Conservation (phyloP, 805 yeast genomes). For the Ogataea dorogensis region DNA sequence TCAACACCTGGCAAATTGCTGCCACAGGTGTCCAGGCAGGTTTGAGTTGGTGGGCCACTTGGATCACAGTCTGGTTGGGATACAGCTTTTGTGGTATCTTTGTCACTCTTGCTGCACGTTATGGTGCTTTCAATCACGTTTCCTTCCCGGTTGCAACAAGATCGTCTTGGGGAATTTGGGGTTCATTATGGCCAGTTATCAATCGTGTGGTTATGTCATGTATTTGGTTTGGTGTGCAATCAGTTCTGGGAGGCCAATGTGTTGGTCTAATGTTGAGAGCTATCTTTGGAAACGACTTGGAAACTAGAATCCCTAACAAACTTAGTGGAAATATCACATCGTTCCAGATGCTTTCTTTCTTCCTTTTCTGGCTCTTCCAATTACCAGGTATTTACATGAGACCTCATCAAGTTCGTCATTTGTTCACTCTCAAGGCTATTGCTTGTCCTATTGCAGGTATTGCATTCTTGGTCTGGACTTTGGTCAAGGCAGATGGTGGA, state of each 20-base stretch:
- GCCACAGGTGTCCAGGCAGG: constrained; percentile 79
- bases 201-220: constrained; percentile 78
- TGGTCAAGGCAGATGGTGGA: constrained; percentile 74
- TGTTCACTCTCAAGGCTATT: constrained; percentile 79
- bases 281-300: constrained; percentile 67
- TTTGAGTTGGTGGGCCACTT: constrained; percentile 86
- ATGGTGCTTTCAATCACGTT: constrained; percentile 78
- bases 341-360: constrained; percentile 70
- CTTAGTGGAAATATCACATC: constrained; percentile 57
- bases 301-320: constrained; percentile 62
- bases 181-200: constrained; percentile 83
- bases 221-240: constrained; percentile 87
- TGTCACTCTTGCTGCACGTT: constrained; percentile 68
- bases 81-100: constrained; percentile 68
- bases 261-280: constrained; percentile 73
- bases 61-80: constrained; percentile 89
- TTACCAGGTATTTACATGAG: constrained; percentile 79
- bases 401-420: constrained; percentile 79
- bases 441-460: constrained; percentile 82
- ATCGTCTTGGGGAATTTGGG: constrained; percentile 83
- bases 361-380: constrained; percentile 77
- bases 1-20: constrained; percentile 90
- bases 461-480: constrained; percentile 80
- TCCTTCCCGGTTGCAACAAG: constrained; percentile 83
- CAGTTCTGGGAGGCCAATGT: constrained; percentile 83